Conservation (phyloP, 1,284 basidiomycete genomes). For the Rhizopogon parksii region DNA sequence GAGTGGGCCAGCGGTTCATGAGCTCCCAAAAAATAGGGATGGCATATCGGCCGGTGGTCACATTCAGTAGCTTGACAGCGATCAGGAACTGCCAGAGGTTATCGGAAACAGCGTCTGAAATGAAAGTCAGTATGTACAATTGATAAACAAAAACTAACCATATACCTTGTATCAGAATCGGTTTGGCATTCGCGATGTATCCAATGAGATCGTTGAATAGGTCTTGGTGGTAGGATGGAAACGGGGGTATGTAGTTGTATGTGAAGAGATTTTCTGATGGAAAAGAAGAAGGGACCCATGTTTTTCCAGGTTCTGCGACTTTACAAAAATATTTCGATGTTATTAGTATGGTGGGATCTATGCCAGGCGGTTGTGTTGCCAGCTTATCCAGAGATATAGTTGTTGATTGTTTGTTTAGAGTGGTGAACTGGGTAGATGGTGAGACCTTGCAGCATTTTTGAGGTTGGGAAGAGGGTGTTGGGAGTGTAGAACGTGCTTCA, state of each 20-base stretch:
- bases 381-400: not conserved
- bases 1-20: constrained; percentile 45
- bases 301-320: not conserved
- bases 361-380: not conserved
- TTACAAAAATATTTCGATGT: not conserved
- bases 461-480: not conserved
- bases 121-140: not conserved
- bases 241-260: not conserved
- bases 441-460: not conserved
- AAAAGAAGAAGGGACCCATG: not conserved
- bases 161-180: constrained; percentile 25
- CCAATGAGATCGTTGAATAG: constrained; percentile 21
- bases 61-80: constrained; percentile 26
- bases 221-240: constrained; percentile 1
- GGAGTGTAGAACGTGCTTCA: not conserved
- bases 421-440: not conserved
- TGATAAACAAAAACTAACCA: not conserved
- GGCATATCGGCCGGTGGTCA: constrained; percentile 24
- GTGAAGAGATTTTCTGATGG: not conserved
- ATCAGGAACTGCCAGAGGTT: constrained; percentile 29
- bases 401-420: not conserved
- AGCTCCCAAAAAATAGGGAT: constrained; percentile 43
- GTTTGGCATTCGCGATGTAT: constrained; percentile 24
- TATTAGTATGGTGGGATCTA: not conserved
- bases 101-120: constrained; percentile 19